Evolutionary conservation across 2,329 filamentous ascomycete genomes (phyloP), one percentile per base, ranked within the genome.

Genomic region (Amauroascus verrucosus): DNA sequence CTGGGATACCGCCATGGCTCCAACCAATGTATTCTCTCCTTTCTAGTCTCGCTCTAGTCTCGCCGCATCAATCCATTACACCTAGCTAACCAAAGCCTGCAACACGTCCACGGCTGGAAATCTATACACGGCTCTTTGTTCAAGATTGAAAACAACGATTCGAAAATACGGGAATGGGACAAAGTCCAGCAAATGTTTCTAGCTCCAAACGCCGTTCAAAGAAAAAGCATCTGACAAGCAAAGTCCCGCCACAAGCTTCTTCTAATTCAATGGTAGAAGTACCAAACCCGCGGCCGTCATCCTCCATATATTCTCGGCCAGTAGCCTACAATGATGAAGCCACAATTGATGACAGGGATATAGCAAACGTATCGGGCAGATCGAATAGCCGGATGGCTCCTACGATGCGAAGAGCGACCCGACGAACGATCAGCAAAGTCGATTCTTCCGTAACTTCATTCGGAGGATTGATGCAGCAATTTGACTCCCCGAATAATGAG

Each of bases 281-380:
- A 22, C 35, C 35, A 16, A 24, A 48, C 14, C 22, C 35, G 1
- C 33, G 35, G n/a, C 51, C 51, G 16, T 8, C 45, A 11, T 54
- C 51, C 2, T 54, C 51, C 33, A 37, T 54, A 48, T 54, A 54
- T 44, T 54, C 44, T 6, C 51, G 45, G 16, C 26, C 44, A 11
- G 22, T 54, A n/a, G 28, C 11, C 1, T 51, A 32, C 13, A 40
- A 16, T 13, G 26, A 48, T 16, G 37, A 22, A 13, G 8, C 14
- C 35, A n/a, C 11, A 11, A 24, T 16, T 16, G 33, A 43, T 14
- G 43, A 30, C 18, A 22, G 26, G 13, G 24, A 48, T 16, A 20
- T n/a, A 1, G 16, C 4, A 46, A n/a, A 11, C 5, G 24, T 41
- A 8, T 38, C 16, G 20, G 22, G 22, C 22, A 33, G 32, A 40